Evolutionary conservation across 495 filamentous ascomycete genomes (phyloP).

Genomic region (Terfezia claveryi): DNA sequence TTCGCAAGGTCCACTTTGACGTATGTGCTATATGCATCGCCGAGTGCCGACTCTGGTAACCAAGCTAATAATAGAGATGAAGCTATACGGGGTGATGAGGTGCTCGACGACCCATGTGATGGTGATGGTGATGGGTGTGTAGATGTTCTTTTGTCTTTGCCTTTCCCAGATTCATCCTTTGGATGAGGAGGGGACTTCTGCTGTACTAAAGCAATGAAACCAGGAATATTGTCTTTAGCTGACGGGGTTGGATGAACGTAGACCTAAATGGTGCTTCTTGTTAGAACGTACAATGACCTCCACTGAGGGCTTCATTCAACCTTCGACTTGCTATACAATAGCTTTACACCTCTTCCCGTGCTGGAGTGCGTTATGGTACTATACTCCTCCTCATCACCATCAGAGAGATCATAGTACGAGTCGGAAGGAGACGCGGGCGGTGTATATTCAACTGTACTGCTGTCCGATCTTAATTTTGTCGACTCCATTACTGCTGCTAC

Average conservation of each 20-base stretch:
- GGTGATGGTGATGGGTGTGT: slow-evolving; percentile 30
- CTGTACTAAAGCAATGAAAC: slow-evolving; percentile 82
- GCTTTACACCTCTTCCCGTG: slow-evolving; percentile 68
- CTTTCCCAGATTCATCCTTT: background rate
- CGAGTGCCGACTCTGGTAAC: slow-evolving; percentile 77
- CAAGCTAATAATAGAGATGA: slow-evolving; percentile 66
- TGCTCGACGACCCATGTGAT: background rate
- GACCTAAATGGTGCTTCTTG: slow-evolving; percentile 33
- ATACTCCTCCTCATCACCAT: slow-evolving; percentile 89
- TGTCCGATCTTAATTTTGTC: too few species aligned
- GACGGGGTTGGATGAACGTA: slow-evolving; percentile 94
- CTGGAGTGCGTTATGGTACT: slow-evolving; percentile 75
- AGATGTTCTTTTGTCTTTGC: slow-evolving; percentile 20
- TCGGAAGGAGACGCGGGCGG: slow-evolving; percentile 54
- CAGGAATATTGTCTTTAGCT: slow-evolving; percentile 86
- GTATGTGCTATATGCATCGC: slow-evolving; percentile 68
- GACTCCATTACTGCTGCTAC: too few species aligned
- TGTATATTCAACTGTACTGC: slow-evolving; percentile 4
- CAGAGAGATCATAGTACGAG: slow-evolving; percentile 90
- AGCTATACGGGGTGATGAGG: slow-evolving; percentile 22
- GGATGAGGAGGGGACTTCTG: slow-evolving; percentile 40
- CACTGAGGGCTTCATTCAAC: slow-evolving; percentile 13
- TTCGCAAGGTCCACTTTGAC: slow-evolving; percentile 72
- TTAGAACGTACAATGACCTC: background rate
- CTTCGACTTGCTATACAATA: slow-evolving; percentile 96